Evolutionary conservation across 495 filamentous ascomycete genomes (phyloP), one percentile per base, ranked within the genome.

Genomic region (Hyaloscypha finlandica): DNA sequence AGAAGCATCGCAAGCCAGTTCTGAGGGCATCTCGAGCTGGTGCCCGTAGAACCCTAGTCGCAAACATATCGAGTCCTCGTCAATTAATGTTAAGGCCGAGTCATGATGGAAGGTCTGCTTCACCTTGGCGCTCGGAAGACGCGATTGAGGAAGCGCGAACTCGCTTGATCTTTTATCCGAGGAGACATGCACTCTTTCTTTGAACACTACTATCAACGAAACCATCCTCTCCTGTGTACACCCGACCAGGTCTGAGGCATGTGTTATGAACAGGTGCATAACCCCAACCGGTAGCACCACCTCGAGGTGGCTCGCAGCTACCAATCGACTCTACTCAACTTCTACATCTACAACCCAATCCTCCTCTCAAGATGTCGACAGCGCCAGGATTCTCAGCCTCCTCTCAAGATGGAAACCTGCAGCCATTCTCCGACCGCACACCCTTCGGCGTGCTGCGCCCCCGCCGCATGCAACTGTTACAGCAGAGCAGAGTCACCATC

Each of bases 191-290:
- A 35, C 1, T 63, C 8, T 51, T 22, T 19, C 20, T 30, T 42
- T n/a, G 3, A 65, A 25, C 63, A 33, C 31, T 32, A 33, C 25
- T 39, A 12, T 22, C 64, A 58, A 66, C 22, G n/a, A 60, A 6
- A 29, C 5, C 64, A 56, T 25, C 53, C 20, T 56, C 29, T 6
- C 29, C 22, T n/a, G 22, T 25, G 5, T n/a, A 25, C 8, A 25
- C 19, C 19, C 22, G 20, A 54, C 30, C 42, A 32, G 37, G 48
- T 30, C 16, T 37, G 39, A 42, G 60, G 62, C 20, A 64, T 67
- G 67, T 72, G 67, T 62, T 29, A 72, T 72, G 70, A 64, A 54
- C 19, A 64, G 57, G 70, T 70, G 56, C 61, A 42, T 31, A 30
- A 31, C 52, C 25, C 37, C 48, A 33, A 65, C 37, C 64, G 64